Evolutionary conservation across 192 early-diverging fungal species (phyloP).

Genomic region (Linnemannia elongata): DNA sequence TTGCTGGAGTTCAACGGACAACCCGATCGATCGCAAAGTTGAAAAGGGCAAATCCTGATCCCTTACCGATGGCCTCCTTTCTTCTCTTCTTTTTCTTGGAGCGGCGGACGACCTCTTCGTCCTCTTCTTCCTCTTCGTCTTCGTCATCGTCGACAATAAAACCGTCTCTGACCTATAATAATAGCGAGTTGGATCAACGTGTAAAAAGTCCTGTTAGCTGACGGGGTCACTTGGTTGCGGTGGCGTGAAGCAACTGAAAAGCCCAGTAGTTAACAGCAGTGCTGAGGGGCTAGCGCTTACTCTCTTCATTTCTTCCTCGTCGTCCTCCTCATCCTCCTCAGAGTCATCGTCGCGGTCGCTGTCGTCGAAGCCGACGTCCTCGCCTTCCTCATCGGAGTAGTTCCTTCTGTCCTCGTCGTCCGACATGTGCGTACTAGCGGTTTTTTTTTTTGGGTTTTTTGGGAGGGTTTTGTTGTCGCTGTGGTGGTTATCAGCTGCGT

Average conservation of each 20-base stretch:
- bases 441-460: neutral
- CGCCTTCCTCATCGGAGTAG: slow-evolving; percentile 68
- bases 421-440: slow-evolving; percentile 26
- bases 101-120: slow-evolving; percentile 57
- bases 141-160: slow-evolving; percentile 86
- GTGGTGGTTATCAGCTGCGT: slow-evolving; percentile 1
- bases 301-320: slow-evolving; percentile 56
- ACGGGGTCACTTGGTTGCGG: neutral
- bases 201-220: neutral
- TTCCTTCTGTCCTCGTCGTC: slow-evolving; percentile 64
- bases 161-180: slow-evolving; percentile 67
- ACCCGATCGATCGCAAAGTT: slow-evolving; percentile 1
- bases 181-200: neutral
- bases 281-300: neutral
- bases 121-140: slow-evolving; percentile 68
- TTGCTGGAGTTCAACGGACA: neutral
- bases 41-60: neutral
- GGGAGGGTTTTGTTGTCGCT: neutral
- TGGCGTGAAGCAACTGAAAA: neutral
- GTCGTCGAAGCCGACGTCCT: slow-evolving; percentile 72
- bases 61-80: slow-evolving; percentile 64
- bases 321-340: slow-evolving; percentile 69
- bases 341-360: slow-evolving; percentile 76
- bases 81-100: slow-evolving; percentile 64
- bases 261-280: neutral